These are phyloP conservation scores for Marasmius fiardii DNA, from an alignment of 1,284 basidiomycete genomes.

Conservation along the genomic window DNA sequence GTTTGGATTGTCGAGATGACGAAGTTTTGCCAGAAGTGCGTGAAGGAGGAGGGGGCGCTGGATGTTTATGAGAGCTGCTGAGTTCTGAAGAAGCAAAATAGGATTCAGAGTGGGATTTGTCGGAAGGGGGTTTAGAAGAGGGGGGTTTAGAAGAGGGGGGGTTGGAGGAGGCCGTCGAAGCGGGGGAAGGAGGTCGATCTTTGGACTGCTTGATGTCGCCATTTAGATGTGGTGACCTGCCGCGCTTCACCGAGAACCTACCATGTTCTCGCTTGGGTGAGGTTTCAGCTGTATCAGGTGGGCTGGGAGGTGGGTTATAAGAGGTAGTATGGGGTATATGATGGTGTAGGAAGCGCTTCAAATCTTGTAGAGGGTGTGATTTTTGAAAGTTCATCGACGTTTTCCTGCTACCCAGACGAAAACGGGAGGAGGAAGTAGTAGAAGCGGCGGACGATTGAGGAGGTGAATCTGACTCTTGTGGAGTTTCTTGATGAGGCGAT, in stretches of 20 bases:
- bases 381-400: conserved; percentile 10
- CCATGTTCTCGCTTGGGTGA: conserved; percentile 20
- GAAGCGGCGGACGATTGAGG: background rate
- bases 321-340: conserved; percentile 62
- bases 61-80: conserved; percentile 10
- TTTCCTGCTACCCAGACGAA: conserved; percentile 11
- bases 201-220: conserved; percentile 36
- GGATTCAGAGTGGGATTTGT: conserved; percentile 14
- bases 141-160: conserved; percentile 20
- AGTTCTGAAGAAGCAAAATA: conserved; percentile 9
- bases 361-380: conserved; percentile 69
- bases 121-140: conserved; percentile 19
- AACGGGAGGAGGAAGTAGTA: conserved; percentile 11
- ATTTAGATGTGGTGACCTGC: conserved; percentile 19
- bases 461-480: conserved; percentile 1
- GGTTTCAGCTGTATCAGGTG: background rate
- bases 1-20: conserved; percentile 7
- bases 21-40: conserved; percentile 6
- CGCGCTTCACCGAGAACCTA: conserved; percentile 30
- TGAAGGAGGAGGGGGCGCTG: conserved; percentile 3
- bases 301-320: conserved; percentile 7
- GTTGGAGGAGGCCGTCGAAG: conserved; percentile 18
- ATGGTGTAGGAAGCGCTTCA: conserved; percentile 90
- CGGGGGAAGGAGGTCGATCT: conserved; percentile 36
- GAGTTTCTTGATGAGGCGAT: background rate